Evolutionary conservation across 768 basidiomycete species (phyloP).

Genomic region (Leccinum broughii): DNA sequence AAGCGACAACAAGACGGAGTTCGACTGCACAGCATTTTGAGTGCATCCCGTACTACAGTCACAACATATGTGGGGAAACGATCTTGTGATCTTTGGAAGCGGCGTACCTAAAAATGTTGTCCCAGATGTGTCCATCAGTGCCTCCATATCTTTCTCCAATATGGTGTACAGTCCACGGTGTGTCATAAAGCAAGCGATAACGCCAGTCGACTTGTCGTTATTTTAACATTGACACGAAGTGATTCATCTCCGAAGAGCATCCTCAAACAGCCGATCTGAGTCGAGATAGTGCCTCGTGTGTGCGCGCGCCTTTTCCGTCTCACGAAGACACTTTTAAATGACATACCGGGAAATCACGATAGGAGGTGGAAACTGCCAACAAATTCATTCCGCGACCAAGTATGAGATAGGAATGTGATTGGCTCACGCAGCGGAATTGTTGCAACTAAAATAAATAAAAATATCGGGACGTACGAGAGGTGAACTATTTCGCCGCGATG

Average conservation of each 20-base stretch:
- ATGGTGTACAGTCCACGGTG: not conserved
- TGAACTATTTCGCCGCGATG: not conserved
- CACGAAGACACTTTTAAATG: not conserved
- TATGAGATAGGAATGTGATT: not conserved
- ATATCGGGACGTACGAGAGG: not conserved
- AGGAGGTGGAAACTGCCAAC: conserved; percentile 6
- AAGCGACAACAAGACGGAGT: conserved; percentile 1
- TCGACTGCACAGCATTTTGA: not conserved
- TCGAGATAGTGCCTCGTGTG: conserved; percentile 3
- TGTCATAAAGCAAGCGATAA: not conserved
- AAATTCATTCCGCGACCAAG: too few species aligned
- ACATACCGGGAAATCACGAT: conserved; percentile 13
- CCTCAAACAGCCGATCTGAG: not conserved
- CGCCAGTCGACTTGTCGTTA: not conserved
- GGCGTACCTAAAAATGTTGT: not conserved
- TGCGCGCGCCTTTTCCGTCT: not conserved
- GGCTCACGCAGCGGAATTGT: not conserved
- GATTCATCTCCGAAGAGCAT: conserved; percentile 1
- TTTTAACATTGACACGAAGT: not conserved
- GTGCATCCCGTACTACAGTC: too few species aligned
- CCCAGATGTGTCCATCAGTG: conserved; percentile 1
- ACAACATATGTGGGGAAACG: not conserved
- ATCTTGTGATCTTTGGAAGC: not conserved
- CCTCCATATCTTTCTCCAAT: not conserved
- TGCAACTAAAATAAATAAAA: not conserved